Conservation (phyloP, 139 green algal genomes). For the Tetraselmis chui region DNA sequence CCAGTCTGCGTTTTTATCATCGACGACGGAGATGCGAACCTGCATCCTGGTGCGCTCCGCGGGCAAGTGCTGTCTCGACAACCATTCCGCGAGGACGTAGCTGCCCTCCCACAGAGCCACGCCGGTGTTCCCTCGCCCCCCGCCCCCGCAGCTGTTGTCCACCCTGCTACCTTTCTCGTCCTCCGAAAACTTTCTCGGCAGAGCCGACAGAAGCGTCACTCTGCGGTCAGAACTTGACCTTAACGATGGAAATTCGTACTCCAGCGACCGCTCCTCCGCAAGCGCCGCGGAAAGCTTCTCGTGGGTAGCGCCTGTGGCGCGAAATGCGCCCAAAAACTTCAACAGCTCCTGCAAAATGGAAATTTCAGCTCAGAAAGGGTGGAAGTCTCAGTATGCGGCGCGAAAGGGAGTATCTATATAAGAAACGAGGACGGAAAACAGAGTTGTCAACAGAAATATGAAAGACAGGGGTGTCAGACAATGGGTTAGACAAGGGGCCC, state of each 20-base stretch:
- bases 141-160: not conserved
- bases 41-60: not conserved
- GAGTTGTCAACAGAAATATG: too few species aligned
- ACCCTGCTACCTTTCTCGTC: not conserved
- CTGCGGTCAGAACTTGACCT: not conserved
- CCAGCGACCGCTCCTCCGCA: not conserved
- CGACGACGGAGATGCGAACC: too few species aligned
- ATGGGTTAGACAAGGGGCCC: too few species aligned
- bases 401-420: too few species aligned
- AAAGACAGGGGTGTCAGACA: too few species aligned
- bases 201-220: not conserved
- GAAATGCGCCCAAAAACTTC: not conserved
- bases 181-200: not conserved
- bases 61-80: not conserved
- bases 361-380: too few species aligned
- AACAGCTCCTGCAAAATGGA: not conserved
- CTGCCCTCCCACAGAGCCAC: conserved; percentile 5
- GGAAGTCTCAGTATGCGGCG: too few species aligned
- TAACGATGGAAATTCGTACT: not conserved
- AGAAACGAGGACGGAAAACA: too few species aligned
- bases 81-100: not conserved
- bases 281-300: not conserved
- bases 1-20: too few species aligned
- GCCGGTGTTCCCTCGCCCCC: not conserved
- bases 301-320: not conserved